Evolutionary conservation across 2,329 filamentous ascomycete species (phyloP), one percentile per base, ranked within the genome.

Genomic region (Chaetomiaceae sp.): DNA sequence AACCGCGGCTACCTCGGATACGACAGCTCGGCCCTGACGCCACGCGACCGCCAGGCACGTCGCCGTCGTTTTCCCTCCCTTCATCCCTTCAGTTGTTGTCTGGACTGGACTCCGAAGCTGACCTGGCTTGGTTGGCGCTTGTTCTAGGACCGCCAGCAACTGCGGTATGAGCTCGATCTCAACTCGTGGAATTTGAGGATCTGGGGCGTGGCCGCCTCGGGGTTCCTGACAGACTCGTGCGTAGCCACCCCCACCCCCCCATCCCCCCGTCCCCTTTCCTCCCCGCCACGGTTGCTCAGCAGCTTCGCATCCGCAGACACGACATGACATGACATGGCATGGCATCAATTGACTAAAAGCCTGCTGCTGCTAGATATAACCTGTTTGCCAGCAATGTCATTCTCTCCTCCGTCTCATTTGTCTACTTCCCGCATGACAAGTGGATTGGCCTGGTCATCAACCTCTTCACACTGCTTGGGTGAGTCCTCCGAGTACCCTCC

Each of bases 381-480:
- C 67, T 76, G 18, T 76, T 76, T 52, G 73, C 73, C 11, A 75
- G 69, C 49, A 76, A 76, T 50, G 73, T 76, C 43, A 76, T 76
- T 41, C 63, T 73, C n/a, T 68, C 73, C 6, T 74, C 72, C 11
- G 65, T 76, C 41, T 69, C 70, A 6, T 76, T 73, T 54, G 73
- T 76, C 8, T 76, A 76, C 55, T 75, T 73, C 55, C 73, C 73
- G 3, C 65, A 68, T 34, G 60, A 63, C 12, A 62, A 63, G 51
- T 74, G 68, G 65, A 67, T 67, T 2, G 67, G 71, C 12, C 60
- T 73, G 4, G 63, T 74, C 50, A 73, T 75, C 59, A 77, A 77
- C 56, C 59, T 77, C 49, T 71, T 72, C 44, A 78, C 75, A 9
- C 65, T 78, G 9, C 53, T 74, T 19, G 74, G 74, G 56, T 56